Conservation (phyloP, 2,329 filamentous ascomycete species). For the Beauveria pseudobassiana region DNA sequence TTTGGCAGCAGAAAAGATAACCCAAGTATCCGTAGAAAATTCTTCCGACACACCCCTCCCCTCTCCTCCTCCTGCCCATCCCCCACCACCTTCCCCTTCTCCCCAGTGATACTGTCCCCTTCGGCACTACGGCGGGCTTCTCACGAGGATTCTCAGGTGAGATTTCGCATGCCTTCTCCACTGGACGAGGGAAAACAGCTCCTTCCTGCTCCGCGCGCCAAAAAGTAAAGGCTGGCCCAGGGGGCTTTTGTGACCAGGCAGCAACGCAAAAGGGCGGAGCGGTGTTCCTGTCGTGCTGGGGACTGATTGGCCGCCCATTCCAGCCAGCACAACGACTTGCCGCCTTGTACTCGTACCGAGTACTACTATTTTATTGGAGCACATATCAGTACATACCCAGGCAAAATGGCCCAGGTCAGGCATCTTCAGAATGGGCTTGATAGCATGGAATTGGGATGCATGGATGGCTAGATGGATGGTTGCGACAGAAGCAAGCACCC, state of each 20-base stretch:
- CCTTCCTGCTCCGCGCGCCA: background rate
- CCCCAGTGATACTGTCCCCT: conserved; percentile 1
- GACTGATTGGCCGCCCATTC: conserved; percentile 26
- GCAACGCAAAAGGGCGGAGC: conserved; percentile 16
- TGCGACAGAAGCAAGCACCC: background rate
- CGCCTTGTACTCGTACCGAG: background rate
- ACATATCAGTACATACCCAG: too few relatives aligned
- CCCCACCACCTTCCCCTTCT: background rate
- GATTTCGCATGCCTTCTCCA: conserved; percentile 5
- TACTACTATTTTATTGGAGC: too few relatives aligned
- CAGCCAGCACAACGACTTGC: background rate
- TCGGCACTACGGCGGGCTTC: conserved; percentile 8
- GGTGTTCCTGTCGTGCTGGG: conserved; percentile 21
- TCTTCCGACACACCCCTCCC: conserved; percentile 1
- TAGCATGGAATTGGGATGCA: background rate
- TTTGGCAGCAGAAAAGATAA: background rate
- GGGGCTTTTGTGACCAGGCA: too few relatives aligned
- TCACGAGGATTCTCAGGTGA: conserved; percentile 10
- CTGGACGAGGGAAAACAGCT: background rate
- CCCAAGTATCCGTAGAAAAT: background rate
- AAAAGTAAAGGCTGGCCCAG: background rate
- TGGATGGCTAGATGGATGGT: background rate
- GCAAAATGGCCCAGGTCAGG: too few relatives aligned
- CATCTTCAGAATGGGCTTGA: too few relatives aligned
- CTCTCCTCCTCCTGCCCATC: background rate